Percentiles rank a stretch among this genome's conserved stretches.
Conservation (phyloP, 208 protist species). For the Eutreptiella sp. region DNA sequence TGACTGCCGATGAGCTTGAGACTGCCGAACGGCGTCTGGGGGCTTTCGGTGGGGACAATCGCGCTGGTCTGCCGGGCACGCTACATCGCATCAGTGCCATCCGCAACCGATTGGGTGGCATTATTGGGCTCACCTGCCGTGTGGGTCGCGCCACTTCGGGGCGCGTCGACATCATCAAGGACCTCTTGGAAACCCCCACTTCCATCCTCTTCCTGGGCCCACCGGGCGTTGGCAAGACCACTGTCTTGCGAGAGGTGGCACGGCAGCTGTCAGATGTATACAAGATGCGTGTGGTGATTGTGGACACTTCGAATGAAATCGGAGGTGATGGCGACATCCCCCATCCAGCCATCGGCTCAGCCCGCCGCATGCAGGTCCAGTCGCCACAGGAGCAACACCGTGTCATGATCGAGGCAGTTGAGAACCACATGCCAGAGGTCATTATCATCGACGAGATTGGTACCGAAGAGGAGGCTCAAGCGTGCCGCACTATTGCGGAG, state of each 20-base stretch:
- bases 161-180: too few species aligned
- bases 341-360: slow-evolving; percentile 68
- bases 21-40: too few species aligned
- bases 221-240: slow-evolving; percentile 86
- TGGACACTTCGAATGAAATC: slow-evolving; percentile 91
- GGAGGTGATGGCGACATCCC: slow-evolving; percentile 74
- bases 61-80: too few species aligned
- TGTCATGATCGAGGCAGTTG: slow-evolving; percentile 77
- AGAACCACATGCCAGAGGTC: slow-evolving; percentile 85
- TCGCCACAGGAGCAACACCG: slow-evolving; percentile 51
- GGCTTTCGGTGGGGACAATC: too few species aligned
- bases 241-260: slow-evolving; percentile 75
- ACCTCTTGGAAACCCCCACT: too few species aligned
- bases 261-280: slow-evolving; percentile 46
- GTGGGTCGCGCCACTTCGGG: too few species aligned
- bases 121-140: too few species aligned
- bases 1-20: too few species aligned
- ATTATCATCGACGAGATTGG: slow-evolving; percentile 86
- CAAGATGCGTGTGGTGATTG: slow-evolving; percentile 61
- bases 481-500: slow-evolving; percentile 69
- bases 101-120: too few species aligned
- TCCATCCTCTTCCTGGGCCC: slow-evolving; percentile 79
- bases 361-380: slow-evolving; percentile 75
- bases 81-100: too few species aligned
- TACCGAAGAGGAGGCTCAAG: slow-evolving; percentile 58